Percentiles rank a stretch among this genome's conserved stretches.
These are phyloP conservation scores for Hordeum pubiflorum DNA, from an alignment of 202 grass and related monocot genomes.

Conservation along the genomic window DNA sequence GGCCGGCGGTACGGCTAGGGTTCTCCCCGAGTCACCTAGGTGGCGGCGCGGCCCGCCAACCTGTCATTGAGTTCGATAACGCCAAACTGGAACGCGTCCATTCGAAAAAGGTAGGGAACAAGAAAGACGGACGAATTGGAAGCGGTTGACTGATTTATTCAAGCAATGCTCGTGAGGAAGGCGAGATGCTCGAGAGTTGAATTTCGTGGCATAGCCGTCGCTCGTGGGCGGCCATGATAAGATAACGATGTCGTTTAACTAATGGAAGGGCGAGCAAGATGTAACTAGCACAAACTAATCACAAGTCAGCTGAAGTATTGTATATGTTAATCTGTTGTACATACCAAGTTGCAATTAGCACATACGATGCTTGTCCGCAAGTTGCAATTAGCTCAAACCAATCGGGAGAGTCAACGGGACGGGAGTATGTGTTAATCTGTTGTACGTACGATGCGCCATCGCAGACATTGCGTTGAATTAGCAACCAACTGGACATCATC, in stretches of 20 bases:
- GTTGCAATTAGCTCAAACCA: too few relatives aligned
- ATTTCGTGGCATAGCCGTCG: neutral
- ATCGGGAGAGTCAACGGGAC: neutral
- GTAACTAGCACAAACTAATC: neutral
- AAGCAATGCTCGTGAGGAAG: neutral
- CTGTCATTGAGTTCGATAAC: neutral
- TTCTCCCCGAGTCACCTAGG: too few relatives aligned
- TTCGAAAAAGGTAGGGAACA: neutral
- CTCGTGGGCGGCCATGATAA: neutral
- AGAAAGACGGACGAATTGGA: neutral
- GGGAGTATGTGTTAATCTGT: neutral
- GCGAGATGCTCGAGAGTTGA: neutral
- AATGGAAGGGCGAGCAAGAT: neutral
- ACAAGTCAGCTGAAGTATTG: neutral
- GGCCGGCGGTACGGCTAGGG: too few relatives aligned
- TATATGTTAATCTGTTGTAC: too few relatives aligned
- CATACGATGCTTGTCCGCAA: too few relatives aligned
- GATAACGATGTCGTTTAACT: neutral
- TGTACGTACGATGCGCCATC: neutral
- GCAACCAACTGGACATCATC: too few relatives aligned
- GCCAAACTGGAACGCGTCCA: neutral
- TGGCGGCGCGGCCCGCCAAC: too few relatives aligned
- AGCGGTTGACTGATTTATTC: neutral
- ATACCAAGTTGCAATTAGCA: too few relatives aligned
- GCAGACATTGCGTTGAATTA: neutral